Base-by-base conservation (phyloP, 2,329 filamentous ascomycete species). In the Monascus ruber region DNA sequence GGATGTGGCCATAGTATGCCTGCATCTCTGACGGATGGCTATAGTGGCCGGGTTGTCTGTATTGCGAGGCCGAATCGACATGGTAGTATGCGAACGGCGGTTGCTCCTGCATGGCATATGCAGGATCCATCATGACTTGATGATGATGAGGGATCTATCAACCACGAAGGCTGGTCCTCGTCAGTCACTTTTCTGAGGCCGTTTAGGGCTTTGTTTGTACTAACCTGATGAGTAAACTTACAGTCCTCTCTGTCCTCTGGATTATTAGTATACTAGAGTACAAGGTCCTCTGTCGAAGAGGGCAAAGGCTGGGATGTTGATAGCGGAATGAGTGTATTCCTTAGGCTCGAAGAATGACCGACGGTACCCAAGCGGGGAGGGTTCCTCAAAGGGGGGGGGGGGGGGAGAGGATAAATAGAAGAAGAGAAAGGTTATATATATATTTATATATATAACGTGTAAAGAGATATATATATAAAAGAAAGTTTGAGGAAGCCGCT, bases 11-110 rank as follows among this genome's bases (percentile, higher is more conserved):
- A 59, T 63, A 63, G 54, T 66, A 60, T 68, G 73, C 47, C 37
- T 63, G 57, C 47, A 64, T 49, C 42, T 74, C 72, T 33, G 68
- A 65, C 44, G 74, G 77, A 58, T 77, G 74, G 45, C 77, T 74
- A 70, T 86, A 88, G 65, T 85, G 80, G 39, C 78, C 78, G 65
- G 88, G 81, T 58, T 83, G 82, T 55, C 80, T 74, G 55, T 74
- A 74, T 59, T 87, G 82, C 46, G 77, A 71, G 61, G 77, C 79
- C 47, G 81, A 73, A 52, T 91, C 84, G 49, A 83, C 79, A 55
- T 78, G 81, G 71, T 89, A 36, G 34, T 36, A 36, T 5, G 7
- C 10, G 34, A 29, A 27, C 6, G 17, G 34, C 24, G 24, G 6
- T 10, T 27, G 27, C 6, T n/a, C 33, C 9, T 34, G 33, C 54